phyloP scores from a whole-genome alignment of 192 early-diverging fungal species.

The Podila minutissima region DNA sequence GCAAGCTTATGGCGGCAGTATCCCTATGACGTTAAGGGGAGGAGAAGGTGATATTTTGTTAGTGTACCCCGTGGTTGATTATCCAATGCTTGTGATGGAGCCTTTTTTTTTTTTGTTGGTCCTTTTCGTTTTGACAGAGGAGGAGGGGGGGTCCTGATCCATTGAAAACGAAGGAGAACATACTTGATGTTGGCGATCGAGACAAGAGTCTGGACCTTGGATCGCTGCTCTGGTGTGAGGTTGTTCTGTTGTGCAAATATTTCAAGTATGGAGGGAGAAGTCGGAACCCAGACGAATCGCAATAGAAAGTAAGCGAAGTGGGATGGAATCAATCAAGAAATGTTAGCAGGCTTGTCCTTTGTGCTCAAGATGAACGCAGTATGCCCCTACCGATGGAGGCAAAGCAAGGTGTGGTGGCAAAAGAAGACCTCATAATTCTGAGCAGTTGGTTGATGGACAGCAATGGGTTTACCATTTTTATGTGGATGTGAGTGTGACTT shows the following conservation, averaged over 20 bases:
- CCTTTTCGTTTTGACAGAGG: not conserved
- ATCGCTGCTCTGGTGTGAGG: slow-evolving; percentile 36
- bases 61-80: no score
- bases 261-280: no score
- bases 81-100: no score
- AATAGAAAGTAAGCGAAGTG: not conserved
- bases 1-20: slow-evolving; percentile 57
- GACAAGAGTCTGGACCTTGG: slow-evolving; percentile 40
- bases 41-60: slow-evolving; percentile 2
- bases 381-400: no score
- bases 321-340: not conserved
- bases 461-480: no score
- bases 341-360: no score
- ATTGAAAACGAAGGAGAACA: not conserved
- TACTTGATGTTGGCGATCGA: slow-evolving; percentile 45
- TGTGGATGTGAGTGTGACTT: no score
- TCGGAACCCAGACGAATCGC: no score
- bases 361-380: no score
- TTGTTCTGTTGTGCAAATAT: slow-evolving; percentile 12
- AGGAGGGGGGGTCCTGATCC: not conserved
- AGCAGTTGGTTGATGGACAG: no score
- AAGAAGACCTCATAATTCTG: no score
- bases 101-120: not conserved
- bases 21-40: slow-evolving; percentile 55
- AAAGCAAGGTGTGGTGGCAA: no score